Evolutionary conservation across 1,284 basidiomycete species (phyloP).

Genomic region (Papiliotrema flavescens): DNA sequence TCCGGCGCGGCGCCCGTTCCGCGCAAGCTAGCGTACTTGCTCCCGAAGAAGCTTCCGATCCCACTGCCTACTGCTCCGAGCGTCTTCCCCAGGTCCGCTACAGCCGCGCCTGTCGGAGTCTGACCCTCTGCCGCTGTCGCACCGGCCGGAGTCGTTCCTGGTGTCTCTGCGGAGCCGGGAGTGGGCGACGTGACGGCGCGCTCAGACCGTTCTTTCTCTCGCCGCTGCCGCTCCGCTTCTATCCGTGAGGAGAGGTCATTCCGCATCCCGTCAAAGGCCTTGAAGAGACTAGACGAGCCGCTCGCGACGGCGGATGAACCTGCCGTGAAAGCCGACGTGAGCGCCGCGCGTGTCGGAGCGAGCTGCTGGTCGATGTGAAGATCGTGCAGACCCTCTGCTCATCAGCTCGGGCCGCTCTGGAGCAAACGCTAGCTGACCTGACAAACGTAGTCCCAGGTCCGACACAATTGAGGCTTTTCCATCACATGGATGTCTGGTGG

Average conservation of each 20-base stretch:
- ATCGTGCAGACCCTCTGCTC: slow-evolving; percentile 80
- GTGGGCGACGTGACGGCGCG: neutral
- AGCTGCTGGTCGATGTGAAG: slow-evolving; percentile 84
- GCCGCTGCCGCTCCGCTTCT: slow-evolving; percentile 14
- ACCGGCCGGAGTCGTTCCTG: neutral
- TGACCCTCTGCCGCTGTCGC: neutral
- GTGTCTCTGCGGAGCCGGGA: neutral
- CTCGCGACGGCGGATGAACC: slow-evolving; percentile 69
- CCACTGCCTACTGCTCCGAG: slow-evolving; percentile 41
- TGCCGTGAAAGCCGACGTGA: slow-evolving; percentile 68
- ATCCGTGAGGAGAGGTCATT: slow-evolving; percentile 39
- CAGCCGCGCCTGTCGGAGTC: neutral
- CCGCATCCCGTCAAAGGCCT: slow-evolving; percentile 79
- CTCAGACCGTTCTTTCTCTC: slow-evolving; percentile 18
- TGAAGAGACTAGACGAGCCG: slow-evolving; percentile 78
- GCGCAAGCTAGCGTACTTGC: slow-evolving; percentile 23
- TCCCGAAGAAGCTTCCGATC: slow-evolving; percentile 43
- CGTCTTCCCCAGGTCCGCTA: slow-evolving; percentile 31
- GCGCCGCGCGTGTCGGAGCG: slow-evolving; percentile 78
- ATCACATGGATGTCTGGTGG: slow-evolving; percentile 68
- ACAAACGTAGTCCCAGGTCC: slow-evolving; percentile 78
- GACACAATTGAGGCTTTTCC: slow-evolving; percentile 81
- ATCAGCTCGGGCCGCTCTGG: neutral
- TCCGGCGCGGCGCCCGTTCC: neutral
- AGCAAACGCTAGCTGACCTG: slow-evolving; percentile 25